Evolutionary conservation across 164 flowering plant species (phyloP).

Genomic region (Vitis amurensis): DNA sequence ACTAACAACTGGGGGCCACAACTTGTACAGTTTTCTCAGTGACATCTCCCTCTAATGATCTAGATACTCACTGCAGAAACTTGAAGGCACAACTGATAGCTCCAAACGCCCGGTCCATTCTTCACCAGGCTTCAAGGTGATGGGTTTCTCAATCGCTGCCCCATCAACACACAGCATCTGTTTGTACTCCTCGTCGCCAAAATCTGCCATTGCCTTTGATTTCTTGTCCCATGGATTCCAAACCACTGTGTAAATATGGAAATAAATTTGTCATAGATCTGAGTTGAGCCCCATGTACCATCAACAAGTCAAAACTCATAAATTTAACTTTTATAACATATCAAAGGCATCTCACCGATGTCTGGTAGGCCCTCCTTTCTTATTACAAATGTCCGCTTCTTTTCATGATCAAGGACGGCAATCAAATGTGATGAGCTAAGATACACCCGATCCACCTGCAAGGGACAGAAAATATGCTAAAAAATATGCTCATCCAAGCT

Average conservation of each 20-base stretch:
- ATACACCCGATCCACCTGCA: conserved; percentile 86
- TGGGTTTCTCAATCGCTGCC: conserved; percentile 79
- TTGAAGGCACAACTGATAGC: conserved; percentile 62
- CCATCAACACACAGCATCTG: conserved; percentile 91
- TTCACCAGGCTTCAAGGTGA: conserved; percentile 84
- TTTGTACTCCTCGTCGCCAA: conserved; percentile 90
- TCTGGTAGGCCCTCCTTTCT: conserved; percentile 92
- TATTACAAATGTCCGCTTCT: conserved; percentile 75
- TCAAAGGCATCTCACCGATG: conserved; percentile 56
- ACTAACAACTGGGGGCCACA: too few relatives aligned
- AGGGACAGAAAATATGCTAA: neutral
- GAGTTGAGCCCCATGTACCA: too few relatives aligned
- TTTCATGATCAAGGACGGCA: conserved; percentile 95
- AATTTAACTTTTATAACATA: too few relatives aligned
- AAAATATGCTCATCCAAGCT: too few relatives aligned
- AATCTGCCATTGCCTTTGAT: conserved; percentile 70
- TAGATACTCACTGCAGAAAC: conserved; percentile 59
- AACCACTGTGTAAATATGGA: conserved; percentile 47
- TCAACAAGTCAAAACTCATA: too few relatives aligned
- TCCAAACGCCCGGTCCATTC: conserved; percentile 86
- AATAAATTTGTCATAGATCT: neutral
- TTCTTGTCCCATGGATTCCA: conserved; percentile 99
- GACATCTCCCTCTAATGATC: conserved; percentile 19
- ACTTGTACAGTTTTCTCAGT: conserved; percentile 2
- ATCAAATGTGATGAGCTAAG: conserved; percentile 65